Evolutionary conservation across 1,139 yeast genomes (phyloP), one percentile per base, ranked within the genome.

Genomic region (Sugiyamaella grinbergsii): DNA sequence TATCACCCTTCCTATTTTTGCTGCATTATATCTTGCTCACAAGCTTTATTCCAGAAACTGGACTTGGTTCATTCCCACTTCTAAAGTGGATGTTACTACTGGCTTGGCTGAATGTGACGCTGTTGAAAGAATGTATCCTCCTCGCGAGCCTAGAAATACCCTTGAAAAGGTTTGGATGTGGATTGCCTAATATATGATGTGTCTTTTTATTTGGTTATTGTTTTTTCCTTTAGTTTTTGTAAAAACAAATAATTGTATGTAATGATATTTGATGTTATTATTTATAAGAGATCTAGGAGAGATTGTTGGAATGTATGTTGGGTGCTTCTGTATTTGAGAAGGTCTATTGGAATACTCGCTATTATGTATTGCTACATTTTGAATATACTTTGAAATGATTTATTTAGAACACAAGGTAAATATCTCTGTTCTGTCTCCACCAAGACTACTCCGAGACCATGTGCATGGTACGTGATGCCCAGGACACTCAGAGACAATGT

Each of bases 31-130:
- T 65, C 20, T 78, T 42, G 82, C 77, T 22, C 83, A 79, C 68
- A 78, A 78, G 68, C 13, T 78, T 19, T 76, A 66, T 61, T 68
- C 71, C 42, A 72, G 66, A 55, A 77, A 76, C 63, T 77, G 76
- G 74, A 70, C 64, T 37, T 56, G 74, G 32, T 67, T 66, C 50
- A 71, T 69, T 52, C 76, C 76, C 42, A 71, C 78, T 47, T 71
- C 59, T 16, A 68, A 55, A 68, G 68, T 79, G 46, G 83, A 80
- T 61, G 65, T 80, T 37, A 72, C 74, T 49, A 70, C 72, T 44
- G 80, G 80, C 39, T 72, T 82, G 65, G 75, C 76, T 59, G 76
- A 76, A 54, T 76, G 73, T 61, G 82, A 79, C 51, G 71, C 68
- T 42, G 72, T 69, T 54, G 78, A 73, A 47, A 63, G 65, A 24